Percentiles rank a stretch among this genome's conserved stretches.
These are phyloP conservation scores for Colletotrichum navitas DNA, from an alignment of 2,329 filamentous ascomycete species.

Conservation along the genomic window DNA sequence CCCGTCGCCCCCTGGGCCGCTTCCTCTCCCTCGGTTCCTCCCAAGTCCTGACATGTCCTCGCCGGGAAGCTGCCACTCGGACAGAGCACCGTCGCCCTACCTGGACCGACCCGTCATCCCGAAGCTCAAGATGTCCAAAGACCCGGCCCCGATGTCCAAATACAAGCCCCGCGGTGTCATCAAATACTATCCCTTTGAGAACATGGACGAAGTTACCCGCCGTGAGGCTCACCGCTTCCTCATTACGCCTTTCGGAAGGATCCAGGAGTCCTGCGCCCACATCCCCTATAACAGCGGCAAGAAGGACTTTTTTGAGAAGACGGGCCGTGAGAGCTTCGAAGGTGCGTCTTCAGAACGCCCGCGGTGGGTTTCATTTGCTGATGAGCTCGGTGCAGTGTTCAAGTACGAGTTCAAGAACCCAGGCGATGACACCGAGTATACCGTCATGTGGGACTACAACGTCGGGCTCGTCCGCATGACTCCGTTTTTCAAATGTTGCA, in stretches of 20 bases:
- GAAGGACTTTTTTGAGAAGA: slow-evolving; percentile 88
- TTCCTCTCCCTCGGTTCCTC: slow-evolving; percentile 56
- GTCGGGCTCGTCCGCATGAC: slow-evolving; percentile 94
- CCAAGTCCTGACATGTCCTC: slow-evolving; percentile 56
- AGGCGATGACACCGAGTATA: slow-evolving; percentile 74
- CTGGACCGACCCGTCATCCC: slow-evolving; percentile 48
- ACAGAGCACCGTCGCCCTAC: slow-evolving; percentile 48
- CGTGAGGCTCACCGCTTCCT: slow-evolving; percentile 72
- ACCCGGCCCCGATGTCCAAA: slow-evolving; percentile 72
- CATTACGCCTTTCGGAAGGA: slow-evolving; percentile 75
- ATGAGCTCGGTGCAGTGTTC: slow-evolving; percentile 70
- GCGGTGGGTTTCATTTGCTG: slow-evolving; percentile 15
- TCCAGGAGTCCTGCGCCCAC: slow-evolving; percentile 74
- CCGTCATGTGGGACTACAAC: slow-evolving; percentile 97
- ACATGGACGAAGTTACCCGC: slow-evolving; percentile 68
- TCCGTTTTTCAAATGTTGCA: slow-evolving; percentile 91
- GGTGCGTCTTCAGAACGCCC: slow-evolving; percentile 63
- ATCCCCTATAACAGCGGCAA: slow-evolving; percentile 97
- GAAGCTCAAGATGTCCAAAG: slow-evolving; percentile 74
- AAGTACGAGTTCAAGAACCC: slow-evolving; percentile 85
- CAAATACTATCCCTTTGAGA: slow-evolving; percentile 81
- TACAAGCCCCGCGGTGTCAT: slow-evolving; percentile 74
- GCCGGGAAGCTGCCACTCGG: slow-evolving; percentile 51
- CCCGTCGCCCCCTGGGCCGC: slow-evolving; percentile 62
- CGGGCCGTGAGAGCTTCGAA: slow-evolving; percentile 88